These are phyloP conservation scores for Chenopodium album DNA, from an alignment of 148 eudicot species.

Conservation along the genomic window DNA sequence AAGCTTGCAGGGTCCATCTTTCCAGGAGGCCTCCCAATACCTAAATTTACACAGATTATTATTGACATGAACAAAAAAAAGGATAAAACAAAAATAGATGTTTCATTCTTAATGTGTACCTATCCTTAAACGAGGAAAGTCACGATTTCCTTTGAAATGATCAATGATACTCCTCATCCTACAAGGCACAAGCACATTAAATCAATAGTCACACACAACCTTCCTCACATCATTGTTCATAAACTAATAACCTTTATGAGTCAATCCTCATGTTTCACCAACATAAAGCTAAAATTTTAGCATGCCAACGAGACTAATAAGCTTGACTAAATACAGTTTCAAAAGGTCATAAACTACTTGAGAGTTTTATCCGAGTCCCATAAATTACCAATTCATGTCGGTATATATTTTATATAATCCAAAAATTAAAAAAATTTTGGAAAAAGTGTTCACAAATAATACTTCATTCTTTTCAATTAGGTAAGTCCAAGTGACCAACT, in stretches of 20 bases:
- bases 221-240: too few species aligned
- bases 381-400: too few species aligned
- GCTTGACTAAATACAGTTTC: background rate
- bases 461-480: too few species aligned
- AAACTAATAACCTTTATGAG: too few species aligned
- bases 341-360: background rate
- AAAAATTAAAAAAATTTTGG: too few species aligned
- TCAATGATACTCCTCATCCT: constrained; percentile 93
- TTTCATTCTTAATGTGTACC: constrained; percentile 39
- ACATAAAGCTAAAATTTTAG: too few species aligned
- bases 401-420: too few species aligned
- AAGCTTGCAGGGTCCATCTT: constrained; percentile 72
- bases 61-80: background rate
- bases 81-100: background rate
- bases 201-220: background rate
- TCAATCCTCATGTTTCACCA: too few species aligned
- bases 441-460: too few species aligned
- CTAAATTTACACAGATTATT: constrained; percentile 32
- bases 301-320: background rate
- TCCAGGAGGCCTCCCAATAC: constrained; percentile 98
- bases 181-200: constrained; percentile 7
- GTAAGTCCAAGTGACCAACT: too few species aligned
- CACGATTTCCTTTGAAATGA: constrained; percentile 80
- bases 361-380: background rate
- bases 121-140: constrained; percentile 89